phyloP scores from a whole-genome alignment of 345 rosid species.

The Geranium rotundifolium region DNA sequence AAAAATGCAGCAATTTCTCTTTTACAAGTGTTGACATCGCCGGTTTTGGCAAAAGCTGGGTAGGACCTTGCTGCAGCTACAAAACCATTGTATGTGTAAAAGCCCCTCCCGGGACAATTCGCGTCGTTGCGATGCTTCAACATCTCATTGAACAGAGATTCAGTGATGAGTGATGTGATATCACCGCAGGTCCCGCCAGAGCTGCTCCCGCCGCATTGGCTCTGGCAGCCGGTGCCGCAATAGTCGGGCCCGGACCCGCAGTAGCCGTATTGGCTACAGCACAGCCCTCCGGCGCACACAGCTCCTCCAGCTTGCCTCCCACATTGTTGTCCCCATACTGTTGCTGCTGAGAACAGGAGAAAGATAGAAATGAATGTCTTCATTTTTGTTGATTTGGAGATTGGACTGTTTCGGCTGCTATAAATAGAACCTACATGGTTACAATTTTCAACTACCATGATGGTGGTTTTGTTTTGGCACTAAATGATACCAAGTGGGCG shows the following conservation, averaged over 20 bases:
- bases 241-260: constrained; percentile 1
- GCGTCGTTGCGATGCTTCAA: constrained; percentile 42
- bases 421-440: no score
- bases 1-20: constrained; percentile 59
- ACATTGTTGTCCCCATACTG: constrained; percentile 1
- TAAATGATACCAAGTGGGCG: no score
- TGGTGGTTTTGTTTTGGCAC: no score
- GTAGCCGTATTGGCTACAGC: constrained; percentile 7
- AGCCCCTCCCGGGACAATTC: constrained; percentile 29
- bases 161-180: constrained; percentile 15
- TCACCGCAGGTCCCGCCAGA: constrained; percentile 2
- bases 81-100: constrained; percentile 57
- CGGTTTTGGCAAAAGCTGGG: constrained; percentile 35
- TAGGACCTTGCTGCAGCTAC: constrained; percentile 40
- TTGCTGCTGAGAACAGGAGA: background rate
- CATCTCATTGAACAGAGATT: constrained; percentile 24
- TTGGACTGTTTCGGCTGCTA: no score
- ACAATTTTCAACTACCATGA: no score
- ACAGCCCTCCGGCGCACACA: background rate
- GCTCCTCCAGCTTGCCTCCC: constrained; percentile 7
- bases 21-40: constrained; percentile 25
- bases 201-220: background rate
- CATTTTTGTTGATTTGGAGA: no score
- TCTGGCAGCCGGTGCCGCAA: constrained; percentile 3
- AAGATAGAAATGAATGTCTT: background rate